phyloP scores from a whole-genome alignment of 2,329 filamentous ascomycete genomes.

The Neofusicoccum cordaticola region DNA sequence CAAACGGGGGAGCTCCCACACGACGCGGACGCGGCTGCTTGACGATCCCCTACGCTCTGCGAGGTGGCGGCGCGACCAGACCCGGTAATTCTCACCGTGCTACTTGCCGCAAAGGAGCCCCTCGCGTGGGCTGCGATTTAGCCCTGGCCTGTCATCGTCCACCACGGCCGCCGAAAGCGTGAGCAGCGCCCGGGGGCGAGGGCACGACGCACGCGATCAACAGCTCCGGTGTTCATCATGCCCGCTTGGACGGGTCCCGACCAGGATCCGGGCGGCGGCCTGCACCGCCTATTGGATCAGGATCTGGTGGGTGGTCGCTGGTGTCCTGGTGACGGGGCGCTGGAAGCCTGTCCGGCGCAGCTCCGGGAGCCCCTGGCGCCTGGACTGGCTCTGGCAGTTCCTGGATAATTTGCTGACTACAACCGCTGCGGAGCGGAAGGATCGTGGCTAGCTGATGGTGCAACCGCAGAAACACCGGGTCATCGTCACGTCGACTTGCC shows the following conservation, averaged over 20 bases:
- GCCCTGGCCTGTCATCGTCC: not conserved
- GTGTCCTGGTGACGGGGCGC: not conserved
- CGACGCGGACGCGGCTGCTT: not conserved
- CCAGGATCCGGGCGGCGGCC: not conserved
- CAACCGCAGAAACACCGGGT: conserved; percentile 9
- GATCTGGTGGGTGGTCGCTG: not conserved
- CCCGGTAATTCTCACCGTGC: not conserved
- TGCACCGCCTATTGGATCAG: not conserved
- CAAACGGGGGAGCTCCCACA: not conserved
- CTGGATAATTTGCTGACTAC: not conserved
- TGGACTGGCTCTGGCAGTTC: not conserved
- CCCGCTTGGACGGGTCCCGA: not conserved
- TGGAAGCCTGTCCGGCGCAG: not conserved
- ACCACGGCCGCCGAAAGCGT: not conserved
- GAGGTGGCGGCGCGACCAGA: not conserved
- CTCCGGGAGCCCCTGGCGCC: too few relatives aligned
- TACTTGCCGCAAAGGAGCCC: not conserved
- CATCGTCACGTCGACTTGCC: not conserved
- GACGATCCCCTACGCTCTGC: not conserved
- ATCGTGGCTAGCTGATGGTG: not conserved
- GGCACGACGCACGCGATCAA: not conserved
- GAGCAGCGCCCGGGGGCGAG: not conserved
- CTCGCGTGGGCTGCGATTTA: not conserved
- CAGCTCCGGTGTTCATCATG: not conserved
- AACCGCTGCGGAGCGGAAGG: not conserved